Percentiles rank a stretch among this genome's conserved stretches.
Evolutionary conservation across 2,329 filamentous ascomycete species (phyloP).

Genomic region (Pseudofabraea citricarpa): DNA sequence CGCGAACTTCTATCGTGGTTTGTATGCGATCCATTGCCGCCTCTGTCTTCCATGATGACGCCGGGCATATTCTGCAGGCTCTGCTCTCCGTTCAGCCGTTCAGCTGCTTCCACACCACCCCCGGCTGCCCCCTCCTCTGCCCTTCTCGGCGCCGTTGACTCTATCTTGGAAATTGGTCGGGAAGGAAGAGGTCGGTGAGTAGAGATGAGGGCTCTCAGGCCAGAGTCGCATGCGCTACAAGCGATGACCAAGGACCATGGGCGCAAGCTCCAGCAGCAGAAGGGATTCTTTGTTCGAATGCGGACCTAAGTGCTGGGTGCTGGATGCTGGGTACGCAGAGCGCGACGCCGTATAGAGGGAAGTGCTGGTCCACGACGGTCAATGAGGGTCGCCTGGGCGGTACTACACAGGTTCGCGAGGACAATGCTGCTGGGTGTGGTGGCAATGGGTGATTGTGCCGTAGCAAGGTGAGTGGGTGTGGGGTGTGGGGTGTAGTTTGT

Average conservation of each 20-base stretch:
- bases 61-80: conserved; percentile 41
- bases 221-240: conserved; percentile 25
- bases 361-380: conserved; percentile 4
- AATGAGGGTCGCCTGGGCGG: no score
- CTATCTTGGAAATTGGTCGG: conserved; percentile 29
- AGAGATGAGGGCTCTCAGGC: conserved; percentile 12
- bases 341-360: conserved; percentile 24
- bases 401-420: no score
- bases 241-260: conserved; percentile 18
- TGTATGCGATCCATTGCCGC: conserved; percentile 46
- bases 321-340: conserved; percentile 16
- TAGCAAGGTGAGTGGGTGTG: not conserved
- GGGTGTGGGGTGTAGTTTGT: not conserved
- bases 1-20: conserved; percentile 49
- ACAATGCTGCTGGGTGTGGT: no score
- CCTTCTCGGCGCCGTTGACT: conserved; percentile 23
- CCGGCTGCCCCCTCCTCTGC: conserved; percentile 21
- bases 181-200: conserved; percentile 5
- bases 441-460: no score
- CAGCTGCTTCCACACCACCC: conserved; percentile 20
- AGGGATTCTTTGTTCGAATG: no score
- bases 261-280: conserved; percentile 14
- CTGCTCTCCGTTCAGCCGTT: conserved; percentile 16
- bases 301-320: conserved; percentile 13
- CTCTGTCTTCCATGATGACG: conserved; percentile 52